These are phyloP conservation scores for Handroanthus guayacan DNA, from an alignment of 257 asterid species.

Conservation along the genomic window DNA sequence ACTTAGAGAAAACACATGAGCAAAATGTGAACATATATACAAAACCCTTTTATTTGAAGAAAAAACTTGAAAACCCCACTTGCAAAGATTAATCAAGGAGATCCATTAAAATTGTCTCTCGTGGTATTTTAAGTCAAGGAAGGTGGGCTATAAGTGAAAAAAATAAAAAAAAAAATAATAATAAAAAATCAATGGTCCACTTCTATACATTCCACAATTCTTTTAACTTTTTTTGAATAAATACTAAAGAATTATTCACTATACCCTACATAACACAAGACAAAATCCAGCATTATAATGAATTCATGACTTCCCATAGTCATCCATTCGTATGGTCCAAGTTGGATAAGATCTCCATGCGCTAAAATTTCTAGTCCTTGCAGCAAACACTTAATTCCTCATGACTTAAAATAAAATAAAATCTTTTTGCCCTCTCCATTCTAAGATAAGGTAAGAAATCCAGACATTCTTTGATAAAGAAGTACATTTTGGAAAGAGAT, in stretches of 20 bases:
- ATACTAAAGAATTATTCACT: background rate
- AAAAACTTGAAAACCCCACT: background rate
- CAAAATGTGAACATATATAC: background rate
- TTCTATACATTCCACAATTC: conserved; percentile 17
- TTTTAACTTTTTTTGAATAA: background rate
- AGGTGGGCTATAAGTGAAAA: conserved; percentile 37
- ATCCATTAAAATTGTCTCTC: background rate
- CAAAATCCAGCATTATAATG: conserved; percentile 25
- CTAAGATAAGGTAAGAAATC: no score
- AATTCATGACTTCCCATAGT: background rate
- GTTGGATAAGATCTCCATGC: background rate
- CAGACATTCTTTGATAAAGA: no score
- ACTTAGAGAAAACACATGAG: background rate
- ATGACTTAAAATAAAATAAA: background rate
- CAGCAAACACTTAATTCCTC: background rate
- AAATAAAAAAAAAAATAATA: background rate
- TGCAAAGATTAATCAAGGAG: background rate
- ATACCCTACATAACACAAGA: background rate
- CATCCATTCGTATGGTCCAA: background rate
- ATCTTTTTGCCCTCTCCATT: no score
- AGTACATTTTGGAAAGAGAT: no score
- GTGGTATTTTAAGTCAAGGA: conserved; percentile 42
- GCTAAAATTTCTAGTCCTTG: background rate
- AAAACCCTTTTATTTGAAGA: background rate
- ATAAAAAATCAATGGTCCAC: conserved; percentile 10